Evolutionary conservation across 2,329 filamentous ascomycete genomes (phyloP).

Genomic region (Colletotrichum musicola): DNA sequence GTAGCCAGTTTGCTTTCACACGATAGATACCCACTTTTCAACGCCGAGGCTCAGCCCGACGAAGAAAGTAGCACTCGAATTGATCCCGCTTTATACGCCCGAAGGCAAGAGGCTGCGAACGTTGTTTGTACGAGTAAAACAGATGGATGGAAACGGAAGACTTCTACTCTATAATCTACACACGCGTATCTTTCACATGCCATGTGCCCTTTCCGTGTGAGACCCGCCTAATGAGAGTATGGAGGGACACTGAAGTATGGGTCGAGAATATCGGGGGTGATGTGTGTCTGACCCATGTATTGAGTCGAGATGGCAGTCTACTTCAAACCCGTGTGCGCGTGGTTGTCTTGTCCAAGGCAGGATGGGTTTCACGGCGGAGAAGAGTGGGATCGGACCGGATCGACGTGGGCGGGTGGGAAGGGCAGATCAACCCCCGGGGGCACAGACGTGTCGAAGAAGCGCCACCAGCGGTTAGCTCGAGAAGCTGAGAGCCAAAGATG

Average conservation of each 20-base stretch:
- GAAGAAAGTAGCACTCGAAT: constrained; percentile 17
- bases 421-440: not conserved
- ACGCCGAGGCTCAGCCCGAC: not conserved
- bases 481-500: no score
- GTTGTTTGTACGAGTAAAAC: not conserved
- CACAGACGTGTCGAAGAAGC: not conserved
- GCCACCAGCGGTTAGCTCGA: not conserved
- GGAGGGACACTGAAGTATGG: not conserved
- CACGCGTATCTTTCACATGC: not conserved
- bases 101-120: not conserved
- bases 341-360: not conserved
- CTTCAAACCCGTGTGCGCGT: not conserved
- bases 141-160: constrained; percentile 4
- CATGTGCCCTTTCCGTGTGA: not conserved
- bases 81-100: not conserved
- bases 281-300: not conserved
- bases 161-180: not conserved
- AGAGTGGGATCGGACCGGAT: not conserved
- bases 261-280: constrained; percentile 1
- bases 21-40: constrained; percentile 32
- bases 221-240: not conserved
- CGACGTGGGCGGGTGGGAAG: not conserved
- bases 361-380: constrained; percentile 1
- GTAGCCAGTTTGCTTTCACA: constrained; percentile 16
- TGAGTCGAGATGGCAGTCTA: not conserved